Percentiles rank a stretch among this genome's conserved stretches.
These are phyloP conservation scores for Amaranthus cruentus DNA, from an alignment of 148 eudicot species.

Conservation along the genomic window DNA sequence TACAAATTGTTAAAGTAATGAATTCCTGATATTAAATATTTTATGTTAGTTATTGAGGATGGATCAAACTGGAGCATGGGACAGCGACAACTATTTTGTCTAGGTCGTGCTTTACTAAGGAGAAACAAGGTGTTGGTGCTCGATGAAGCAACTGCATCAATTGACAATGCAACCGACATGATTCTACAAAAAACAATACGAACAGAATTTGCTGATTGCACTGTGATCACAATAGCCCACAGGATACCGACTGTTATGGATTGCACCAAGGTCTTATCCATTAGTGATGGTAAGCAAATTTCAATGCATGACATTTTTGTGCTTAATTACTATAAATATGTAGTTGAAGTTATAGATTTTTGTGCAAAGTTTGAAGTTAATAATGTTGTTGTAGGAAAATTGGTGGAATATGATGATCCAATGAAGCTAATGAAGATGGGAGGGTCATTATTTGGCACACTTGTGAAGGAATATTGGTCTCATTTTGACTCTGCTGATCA, in stretches of 20 bases:
- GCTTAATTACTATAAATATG: too few species aligned
- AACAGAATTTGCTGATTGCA: slow-evolving; percentile 41
- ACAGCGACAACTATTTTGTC: slow-evolving; percentile 78
- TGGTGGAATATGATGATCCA: slow-evolving; percentile 77
- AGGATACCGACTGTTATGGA: slow-evolving; percentile 55
- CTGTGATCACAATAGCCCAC: slow-evolving; percentile 30
- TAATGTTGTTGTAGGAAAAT: slow-evolving; percentile 41
- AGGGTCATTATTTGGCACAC: slow-evolving; percentile 65
- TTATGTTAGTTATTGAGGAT: slow-evolving; percentile 63
- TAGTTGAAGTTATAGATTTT: too few species aligned
- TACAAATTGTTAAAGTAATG: neutral
- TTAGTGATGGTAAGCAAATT: slow-evolving; percentile 35
- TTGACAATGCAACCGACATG: slow-evolving; percentile 77
- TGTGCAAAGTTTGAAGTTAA: too few species aligned
- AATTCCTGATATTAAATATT: neutral
- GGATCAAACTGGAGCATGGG: slow-evolving; percentile 99
- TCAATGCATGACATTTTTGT: too few species aligned
- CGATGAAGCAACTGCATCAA: slow-evolving; percentile 94
- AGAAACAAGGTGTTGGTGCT: slow-evolving; percentile 83
- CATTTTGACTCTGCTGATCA: slow-evolving; percentile 53
- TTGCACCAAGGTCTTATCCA: slow-evolving; percentile 42
- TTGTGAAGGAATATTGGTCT: slow-evolving; percentile 90
- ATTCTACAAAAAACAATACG: slow-evolving; percentile 35
- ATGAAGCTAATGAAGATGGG: slow-evolving; percentile 68
- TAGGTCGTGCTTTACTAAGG: slow-evolving; percentile 83